Conservation (phyloP, 352 stramenopile species). For the Detonula confervacea region DNA sequence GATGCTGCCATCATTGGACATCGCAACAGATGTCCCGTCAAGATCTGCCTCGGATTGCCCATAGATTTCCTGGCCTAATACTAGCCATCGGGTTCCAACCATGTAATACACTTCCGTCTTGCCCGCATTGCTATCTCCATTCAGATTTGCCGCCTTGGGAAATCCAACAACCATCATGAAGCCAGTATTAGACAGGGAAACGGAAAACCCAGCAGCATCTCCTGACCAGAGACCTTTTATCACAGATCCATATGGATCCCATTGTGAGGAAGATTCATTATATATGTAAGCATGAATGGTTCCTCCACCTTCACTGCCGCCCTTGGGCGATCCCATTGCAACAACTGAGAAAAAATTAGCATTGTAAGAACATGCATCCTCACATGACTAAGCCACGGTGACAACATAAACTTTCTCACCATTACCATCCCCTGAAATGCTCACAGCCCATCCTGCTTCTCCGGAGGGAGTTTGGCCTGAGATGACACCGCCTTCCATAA, state of each 20-base stretch:
- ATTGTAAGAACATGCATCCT: neutral
- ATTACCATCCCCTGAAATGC: constrained; percentile 47
- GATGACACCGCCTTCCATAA: constrained; percentile 23
- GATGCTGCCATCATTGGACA: constrained; percentile 49
- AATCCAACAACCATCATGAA: constrained; percentile 37
- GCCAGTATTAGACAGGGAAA: constrained; percentile 31
- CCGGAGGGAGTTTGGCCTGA: neutral
- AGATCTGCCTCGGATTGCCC: constrained; percentile 26
- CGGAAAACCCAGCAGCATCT: constrained; percentile 38
- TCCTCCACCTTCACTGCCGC: constrained; percentile 21
- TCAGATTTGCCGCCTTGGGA: no score
- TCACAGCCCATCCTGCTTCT: constrained; percentile 40
- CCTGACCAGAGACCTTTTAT: constrained; percentile 6
- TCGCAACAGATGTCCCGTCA: constrained; percentile 43
- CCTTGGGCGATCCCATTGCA: constrained; percentile 43
- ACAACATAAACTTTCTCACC: no score
- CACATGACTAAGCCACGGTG: neutral
- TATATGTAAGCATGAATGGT: constrained; percentile 33
- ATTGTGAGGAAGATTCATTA: constrained; percentile 23
- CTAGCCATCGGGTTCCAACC: constrained; percentile 26
- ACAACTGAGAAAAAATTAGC: constrained; percentile 13
- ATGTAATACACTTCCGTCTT: constrained; percentile 34
- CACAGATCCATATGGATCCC: constrained; percentile 23
- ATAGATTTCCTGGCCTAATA: constrained; percentile 31
- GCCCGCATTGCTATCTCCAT: constrained; percentile 32